Conservation (phyloP, 2,329 filamentous ascomycete species). For the Aspergillus japonicus region DNA sequence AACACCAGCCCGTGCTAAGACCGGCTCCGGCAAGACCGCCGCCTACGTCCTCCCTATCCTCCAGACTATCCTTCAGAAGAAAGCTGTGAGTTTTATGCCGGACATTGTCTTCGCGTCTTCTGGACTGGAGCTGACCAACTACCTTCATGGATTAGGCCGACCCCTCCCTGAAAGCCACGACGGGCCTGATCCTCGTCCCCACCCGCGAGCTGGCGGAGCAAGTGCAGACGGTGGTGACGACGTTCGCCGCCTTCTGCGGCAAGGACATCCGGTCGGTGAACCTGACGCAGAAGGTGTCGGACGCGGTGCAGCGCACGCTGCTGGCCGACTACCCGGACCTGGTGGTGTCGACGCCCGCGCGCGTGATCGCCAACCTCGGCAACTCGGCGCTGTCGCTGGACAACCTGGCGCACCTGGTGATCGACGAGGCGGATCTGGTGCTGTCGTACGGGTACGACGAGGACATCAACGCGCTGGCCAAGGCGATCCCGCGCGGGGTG, state of each 20-base stretch:
- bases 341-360: slow-evolving; percentile 85
- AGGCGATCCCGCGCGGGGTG: slow-evolving; percentile 75
- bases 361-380: slow-evolving; percentile 75
- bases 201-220: slow-evolving; percentile 93
- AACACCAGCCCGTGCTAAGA: slow-evolving; percentile 74
- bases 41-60: slow-evolving; percentile 90
- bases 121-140: too few species aligned
- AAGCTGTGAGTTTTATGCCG: slow-evolving; percentile 52
- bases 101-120: too few species aligned
- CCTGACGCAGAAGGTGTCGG: slow-evolving; percentile 84
- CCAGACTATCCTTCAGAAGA: slow-evolving; percentile 76
- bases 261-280: slow-evolving; percentile 82
- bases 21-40: slow-evolving; percentile 95
- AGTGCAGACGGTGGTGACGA: slow-evolving; percentile 74
- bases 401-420: slow-evolving; percentile 72
- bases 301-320: slow-evolving; percentile 81
- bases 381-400: slow-evolving; percentile 68
- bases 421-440: slow-evolving; percentile 93
- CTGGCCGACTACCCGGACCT: slow-evolving; percentile 85
- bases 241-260: slow-evolving; percentile 77
- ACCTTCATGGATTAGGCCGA: slow-evolving; percentile 28
- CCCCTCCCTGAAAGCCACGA: slow-evolving; percentile 52
- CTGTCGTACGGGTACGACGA: slow-evolving; percentile 92
- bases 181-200: slow-evolving; percentile 86
- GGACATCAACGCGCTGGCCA: slow-evolving; percentile 76